Conservation (phyloP, 495 filamentous ascomycete species). For the Talaromyces wortmannii region DNA sequence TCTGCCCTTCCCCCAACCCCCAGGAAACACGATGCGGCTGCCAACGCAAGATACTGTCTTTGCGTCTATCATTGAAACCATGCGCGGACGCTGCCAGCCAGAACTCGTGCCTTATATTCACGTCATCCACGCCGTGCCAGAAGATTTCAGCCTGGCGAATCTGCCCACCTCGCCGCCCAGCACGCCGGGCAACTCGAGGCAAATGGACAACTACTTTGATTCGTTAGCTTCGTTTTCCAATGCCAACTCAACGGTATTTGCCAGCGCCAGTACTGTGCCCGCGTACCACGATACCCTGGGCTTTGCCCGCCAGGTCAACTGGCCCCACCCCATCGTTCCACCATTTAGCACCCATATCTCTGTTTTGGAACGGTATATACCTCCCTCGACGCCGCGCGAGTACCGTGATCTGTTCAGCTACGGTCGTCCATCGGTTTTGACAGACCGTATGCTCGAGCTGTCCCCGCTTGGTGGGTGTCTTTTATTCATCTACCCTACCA, state of each 20-base stretch:
- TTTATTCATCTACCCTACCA: constrained; percentile 66
- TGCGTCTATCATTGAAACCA: constrained; percentile 41
- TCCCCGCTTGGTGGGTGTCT: constrained; percentile 52
- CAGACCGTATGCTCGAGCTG: constrained; percentile 61
- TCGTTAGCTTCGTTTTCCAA: constrained; percentile 24
- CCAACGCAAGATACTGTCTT: constrained; percentile 35
- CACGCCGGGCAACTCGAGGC: constrained; percentile 44
- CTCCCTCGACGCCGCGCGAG: constrained; percentile 54
- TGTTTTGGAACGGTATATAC: constrained; percentile 65
- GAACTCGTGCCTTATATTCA: constrained; percentile 50
- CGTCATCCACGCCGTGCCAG: constrained; percentile 56
- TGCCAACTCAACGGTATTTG: constrained; percentile 20
- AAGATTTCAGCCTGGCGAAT: constrained; percentile 55
- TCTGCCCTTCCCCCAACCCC: constrained; percentile 51
- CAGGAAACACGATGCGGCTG: constrained; percentile 30
- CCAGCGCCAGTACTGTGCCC: constrained; percentile 49
- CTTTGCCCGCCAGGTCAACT: constrained; percentile 30
- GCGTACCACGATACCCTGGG: constrained; percentile 49
- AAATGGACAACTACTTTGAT: constrained; percentile 49
- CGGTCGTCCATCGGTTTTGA: constrained; percentile 53
- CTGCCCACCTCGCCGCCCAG: constrained; percentile 54
- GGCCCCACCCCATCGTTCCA: constrained; percentile 56
- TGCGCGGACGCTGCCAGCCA: constrained; percentile 41
- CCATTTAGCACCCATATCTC: constrained; percentile 59
- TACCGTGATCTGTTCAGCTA: constrained; percentile 52